Evolutionary conservation across 2,329 filamentous ascomycete species (phyloP).

Genomic region (Trichoderma koningiopsis): DNA sequence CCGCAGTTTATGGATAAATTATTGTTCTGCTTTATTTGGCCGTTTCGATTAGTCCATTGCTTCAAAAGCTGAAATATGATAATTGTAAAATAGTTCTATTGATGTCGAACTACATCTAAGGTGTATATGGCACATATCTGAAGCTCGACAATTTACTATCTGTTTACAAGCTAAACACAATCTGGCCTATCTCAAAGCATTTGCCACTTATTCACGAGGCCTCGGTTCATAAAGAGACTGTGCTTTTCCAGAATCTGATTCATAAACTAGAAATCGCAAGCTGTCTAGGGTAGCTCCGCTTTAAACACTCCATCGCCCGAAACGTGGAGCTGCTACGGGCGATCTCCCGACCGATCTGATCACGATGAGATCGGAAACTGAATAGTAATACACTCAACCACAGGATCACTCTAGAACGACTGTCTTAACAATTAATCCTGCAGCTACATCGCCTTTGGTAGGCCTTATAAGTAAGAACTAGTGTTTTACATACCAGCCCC

Average conservation of each 20-base stretch:
- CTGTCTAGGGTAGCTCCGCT: background rate
- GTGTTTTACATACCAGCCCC: background rate
- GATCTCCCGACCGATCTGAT: constrained; percentile 19
- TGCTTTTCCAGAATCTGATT: background rate
- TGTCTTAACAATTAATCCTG: background rate
- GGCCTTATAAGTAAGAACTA: background rate
- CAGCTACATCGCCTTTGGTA: background rate
- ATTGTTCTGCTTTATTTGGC: background rate
- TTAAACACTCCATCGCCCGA: background rate
- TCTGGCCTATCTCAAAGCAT: background rate
- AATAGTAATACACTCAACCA: background rate
- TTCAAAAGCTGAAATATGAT: too few species aligned
- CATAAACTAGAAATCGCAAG: background rate
- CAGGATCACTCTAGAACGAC: background rate
- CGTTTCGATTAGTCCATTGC: background rate
- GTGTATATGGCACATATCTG: too few species aligned
- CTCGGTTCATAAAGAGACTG: too few species aligned
- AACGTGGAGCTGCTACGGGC: background rate
- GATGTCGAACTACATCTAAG: too few species aligned
- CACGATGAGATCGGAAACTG: constrained; percentile 14
- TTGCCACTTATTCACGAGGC: background rate
- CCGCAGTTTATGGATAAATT: background rate
- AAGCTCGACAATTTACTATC: too few species aligned
- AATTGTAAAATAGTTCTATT: too few species aligned
- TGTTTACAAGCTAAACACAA: background rate